These are phyloP conservation scores for Neurospora sp. DNA, from an alignment of 495 filamentous ascomycete genomes.

Conservation along the genomic window DNA sequence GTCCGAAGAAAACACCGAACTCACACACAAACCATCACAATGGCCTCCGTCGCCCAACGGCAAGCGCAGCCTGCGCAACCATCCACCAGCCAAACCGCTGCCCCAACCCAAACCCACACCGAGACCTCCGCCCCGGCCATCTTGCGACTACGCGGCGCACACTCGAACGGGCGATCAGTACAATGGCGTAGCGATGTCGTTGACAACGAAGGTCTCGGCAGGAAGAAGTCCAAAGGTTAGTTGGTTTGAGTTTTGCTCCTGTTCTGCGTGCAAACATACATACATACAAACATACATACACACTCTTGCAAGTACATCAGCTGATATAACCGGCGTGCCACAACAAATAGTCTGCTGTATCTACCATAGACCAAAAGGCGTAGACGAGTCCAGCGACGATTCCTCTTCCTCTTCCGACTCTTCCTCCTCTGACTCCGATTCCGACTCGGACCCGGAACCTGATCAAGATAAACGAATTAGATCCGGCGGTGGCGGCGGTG, in stretches of 20 bases:
- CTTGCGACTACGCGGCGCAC: slow-evolving; percentile 36
- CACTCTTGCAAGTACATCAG: neutral
- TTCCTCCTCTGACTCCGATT: slow-evolving; percentile 27
- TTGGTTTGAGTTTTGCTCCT: neutral
- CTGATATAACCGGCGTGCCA: neutral
- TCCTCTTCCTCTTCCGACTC: slow-evolving; percentile 59
- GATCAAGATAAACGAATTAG: slow-evolving; percentile 10
- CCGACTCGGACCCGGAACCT: slow-evolving; percentile 34
- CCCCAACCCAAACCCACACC: slow-evolving; percentile 4
- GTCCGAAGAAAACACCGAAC: neutral
- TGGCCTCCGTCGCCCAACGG: slow-evolving; percentile 12
- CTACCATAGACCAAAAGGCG: slow-evolving; percentile 74
- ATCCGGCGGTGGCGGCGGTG: slow-evolving; percentile 8
- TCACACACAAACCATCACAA: neutral
- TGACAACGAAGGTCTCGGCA: slow-evolving; percentile 92
- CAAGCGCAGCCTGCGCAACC: slow-evolving; percentile 8
- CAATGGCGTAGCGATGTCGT: slow-evolving; percentile 90
- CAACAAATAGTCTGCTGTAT: slow-evolving; percentile 79
- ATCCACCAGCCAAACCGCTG: slow-evolving; percentile 11
- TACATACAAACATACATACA: neutral
- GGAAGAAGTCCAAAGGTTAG: slow-evolving; percentile 86
- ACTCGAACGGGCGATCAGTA: slow-evolving; percentile 44
- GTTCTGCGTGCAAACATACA: neutral
- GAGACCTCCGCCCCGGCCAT: slow-evolving; percentile 27
- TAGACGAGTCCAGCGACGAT: slow-evolving; percentile 80